Evolutionary conservation across 345 rosid genomes (phyloP).

Genomic region (Hevea brasiliensis): DNA sequence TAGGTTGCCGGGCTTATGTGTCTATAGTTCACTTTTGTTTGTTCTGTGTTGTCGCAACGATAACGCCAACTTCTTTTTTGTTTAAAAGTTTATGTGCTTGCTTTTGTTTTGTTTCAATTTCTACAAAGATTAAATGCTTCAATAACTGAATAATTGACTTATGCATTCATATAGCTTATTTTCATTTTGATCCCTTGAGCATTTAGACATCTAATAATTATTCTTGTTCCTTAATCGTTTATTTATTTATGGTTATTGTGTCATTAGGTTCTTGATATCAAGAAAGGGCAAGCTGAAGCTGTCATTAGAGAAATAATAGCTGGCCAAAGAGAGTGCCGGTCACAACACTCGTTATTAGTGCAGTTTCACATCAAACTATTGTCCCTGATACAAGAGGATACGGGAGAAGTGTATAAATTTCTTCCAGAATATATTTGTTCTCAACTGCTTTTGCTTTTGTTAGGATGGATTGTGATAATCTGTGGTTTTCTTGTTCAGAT

Average conservation of each 20-base stretch:
- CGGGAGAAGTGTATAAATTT: conserved; percentile 51
- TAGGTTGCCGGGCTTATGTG: too few species aligned
- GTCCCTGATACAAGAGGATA: conserved; percentile 49
- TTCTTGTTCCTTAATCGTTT: neutral
- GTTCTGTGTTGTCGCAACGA: too few species aligned
- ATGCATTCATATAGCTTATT: too few species aligned
- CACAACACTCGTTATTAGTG: conserved; percentile 46
- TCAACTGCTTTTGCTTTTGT: neutral
- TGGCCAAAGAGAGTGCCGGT: conserved; percentile 48
- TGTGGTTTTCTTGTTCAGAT: conserved; percentile 39
- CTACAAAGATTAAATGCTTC: too few species aligned
- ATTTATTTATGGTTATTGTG: conserved; percentile 10
- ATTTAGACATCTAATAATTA: too few species aligned
- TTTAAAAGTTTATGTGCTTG: too few species aligned
- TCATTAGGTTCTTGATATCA: conserved; percentile 60
- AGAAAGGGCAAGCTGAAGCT: conserved; percentile 70
- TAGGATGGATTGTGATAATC: conserved; percentile 12
- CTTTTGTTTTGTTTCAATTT: too few species aligned
- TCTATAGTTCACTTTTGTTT: too few species aligned
- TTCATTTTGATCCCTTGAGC: too few species aligned
- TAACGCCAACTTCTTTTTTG: too few species aligned
- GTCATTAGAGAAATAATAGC: conserved; percentile 58
- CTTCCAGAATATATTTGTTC: conserved; percentile 5
- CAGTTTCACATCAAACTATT: conserved; percentile 60
- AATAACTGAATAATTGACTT: too few species aligned